Percentiles rank a stretch among this genome's conserved stretches.
Evolutionary conservation across 2,329 filamentous ascomycete species (phyloP).

Genomic region (Tolypocladium endophyticum): DNA sequence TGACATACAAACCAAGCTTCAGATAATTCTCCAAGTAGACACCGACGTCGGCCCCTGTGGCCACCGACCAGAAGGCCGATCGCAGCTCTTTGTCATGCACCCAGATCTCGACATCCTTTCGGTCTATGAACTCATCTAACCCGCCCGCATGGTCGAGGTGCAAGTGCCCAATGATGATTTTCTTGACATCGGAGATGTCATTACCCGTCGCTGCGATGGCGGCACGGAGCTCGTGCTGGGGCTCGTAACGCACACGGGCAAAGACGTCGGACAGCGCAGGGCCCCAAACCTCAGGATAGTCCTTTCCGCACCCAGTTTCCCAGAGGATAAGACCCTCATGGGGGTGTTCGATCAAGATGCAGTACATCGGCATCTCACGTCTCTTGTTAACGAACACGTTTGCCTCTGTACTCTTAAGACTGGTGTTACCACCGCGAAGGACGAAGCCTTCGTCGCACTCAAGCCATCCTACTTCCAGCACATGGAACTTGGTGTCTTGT

Average conservation of each 20-base stretch:
- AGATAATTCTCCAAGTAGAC: background rate
- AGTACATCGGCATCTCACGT: background rate
- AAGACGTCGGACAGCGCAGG: background rate
- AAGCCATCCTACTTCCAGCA: background rate
- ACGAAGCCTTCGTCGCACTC: background rate
- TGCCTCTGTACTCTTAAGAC: background rate
- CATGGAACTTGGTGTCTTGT: background rate
- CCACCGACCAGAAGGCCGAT: background rate
- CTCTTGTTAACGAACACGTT: background rate
- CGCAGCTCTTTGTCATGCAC: background rate
- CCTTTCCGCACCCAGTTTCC: background rate
- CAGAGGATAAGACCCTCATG: background rate
- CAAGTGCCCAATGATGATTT: background rate
- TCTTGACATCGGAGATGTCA: background rate
- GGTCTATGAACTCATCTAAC: background rate
- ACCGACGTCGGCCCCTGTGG: background rate
- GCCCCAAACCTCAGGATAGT: background rate
- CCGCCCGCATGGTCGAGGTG: background rate
- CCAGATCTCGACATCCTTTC: background rate
- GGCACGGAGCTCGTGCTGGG: background rate
- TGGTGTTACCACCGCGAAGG: background rate
- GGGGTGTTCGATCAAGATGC: background rate
- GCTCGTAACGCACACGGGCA: background rate
- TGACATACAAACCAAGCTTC: background rate
- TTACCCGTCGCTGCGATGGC: background rate